These are phyloP conservation scores for Suillus sp. DNA, from an alignment of 768 basidiomycete species.

Conservation along the genomic window DNA sequence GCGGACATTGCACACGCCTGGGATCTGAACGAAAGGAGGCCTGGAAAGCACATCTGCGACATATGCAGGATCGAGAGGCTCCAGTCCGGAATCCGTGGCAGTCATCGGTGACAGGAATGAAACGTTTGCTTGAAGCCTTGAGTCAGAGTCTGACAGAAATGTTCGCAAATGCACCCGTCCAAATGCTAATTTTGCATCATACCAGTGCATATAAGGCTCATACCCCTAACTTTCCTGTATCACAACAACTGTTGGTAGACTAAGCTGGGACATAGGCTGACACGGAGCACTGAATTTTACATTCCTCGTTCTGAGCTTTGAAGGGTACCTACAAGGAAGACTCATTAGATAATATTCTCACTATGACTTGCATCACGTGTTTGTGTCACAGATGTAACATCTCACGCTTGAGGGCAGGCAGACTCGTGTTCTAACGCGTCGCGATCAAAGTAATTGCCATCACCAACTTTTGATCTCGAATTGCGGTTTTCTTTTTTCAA, in stretches of 20 bases:
- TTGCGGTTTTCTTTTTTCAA: slow-evolving; percentile 9
- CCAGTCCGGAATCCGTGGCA: slow-evolving; percentile 40
- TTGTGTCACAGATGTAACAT: slow-evolving; percentile 6
- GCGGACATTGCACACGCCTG: slow-evolving; percentile 77
- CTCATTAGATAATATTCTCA: no score
- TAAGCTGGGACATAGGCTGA: neutral
- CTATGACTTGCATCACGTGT: neutral
- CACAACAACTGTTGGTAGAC: neutral
- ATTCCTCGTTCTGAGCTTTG: neutral
- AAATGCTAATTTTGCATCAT: neutral
- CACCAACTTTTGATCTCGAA: slow-evolving; percentile 15
- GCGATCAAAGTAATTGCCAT: slow-evolving; percentile 19
- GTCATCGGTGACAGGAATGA: slow-evolving; percentile 18
- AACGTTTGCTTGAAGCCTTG: neutral
- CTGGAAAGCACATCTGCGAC: slow-evolving; percentile 65
- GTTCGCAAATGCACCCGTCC: neutral
- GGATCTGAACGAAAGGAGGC: slow-evolving; percentile 68
- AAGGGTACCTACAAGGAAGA: neutral
- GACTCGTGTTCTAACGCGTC: slow-evolving; percentile 44
- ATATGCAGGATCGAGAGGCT: slow-evolving; percentile 66
- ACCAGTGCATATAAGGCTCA: neutral
- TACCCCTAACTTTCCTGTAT: neutral
- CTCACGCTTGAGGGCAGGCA: slow-evolving; percentile 42
- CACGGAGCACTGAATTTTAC: neutral
- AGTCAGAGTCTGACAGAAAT: neutral